Base-by-base conservation (phyloP, 2,329 filamentous ascomycete genomes). In the Phialophora macrospora region DNA sequence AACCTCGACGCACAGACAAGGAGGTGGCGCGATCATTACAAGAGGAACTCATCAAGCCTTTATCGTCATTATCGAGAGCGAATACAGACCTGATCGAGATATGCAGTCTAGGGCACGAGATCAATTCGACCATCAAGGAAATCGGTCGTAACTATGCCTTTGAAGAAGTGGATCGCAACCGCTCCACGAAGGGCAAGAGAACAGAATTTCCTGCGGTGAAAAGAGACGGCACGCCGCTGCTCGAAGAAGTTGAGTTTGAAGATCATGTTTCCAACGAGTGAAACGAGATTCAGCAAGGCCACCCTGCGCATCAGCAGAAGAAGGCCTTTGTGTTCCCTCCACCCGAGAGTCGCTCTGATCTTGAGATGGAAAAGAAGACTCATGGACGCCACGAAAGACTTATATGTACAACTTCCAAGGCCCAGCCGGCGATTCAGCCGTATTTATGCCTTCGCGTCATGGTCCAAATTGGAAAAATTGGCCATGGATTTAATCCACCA, bases 181-280 rank as follows among this genome's bases (percentile, higher is more conserved):
- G 5, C 14, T 11, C 22, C 12, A 26, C n/a, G 48, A 26, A 24
- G 4, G 48, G 48, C 0, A 52, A 28, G 48, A 52, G 26, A 52
- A 52, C 14, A 24, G 48, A 52, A 14, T 52, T 52, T 14, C 48
- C 48, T 26, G 26, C 26, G 9, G 11, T 52, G 22, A 52, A 7
- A 8, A 52, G 22, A 52, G 48, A 52, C 8, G 48, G 26, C 4
- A 52, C 20, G 12, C 48, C 9, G 4, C 20, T 52, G 48, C 48
- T 52, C 48, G 26, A 52, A 26, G 48, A 52, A 52, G 48, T 52
- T 14, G 48, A 52, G 26, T 52, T 24, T 28, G 26, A 52, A 4
- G 48, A 44, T 44, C 38, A n/a, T 44, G 17, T 7, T 44, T 17
- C 38, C 17, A 44, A 8, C 38, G 38, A n/a, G 14, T 44, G 17